Conservation (phyloP, 2,329 filamentous ascomycete species). For the Aspergillus pseudoviridinutans region DNA sequence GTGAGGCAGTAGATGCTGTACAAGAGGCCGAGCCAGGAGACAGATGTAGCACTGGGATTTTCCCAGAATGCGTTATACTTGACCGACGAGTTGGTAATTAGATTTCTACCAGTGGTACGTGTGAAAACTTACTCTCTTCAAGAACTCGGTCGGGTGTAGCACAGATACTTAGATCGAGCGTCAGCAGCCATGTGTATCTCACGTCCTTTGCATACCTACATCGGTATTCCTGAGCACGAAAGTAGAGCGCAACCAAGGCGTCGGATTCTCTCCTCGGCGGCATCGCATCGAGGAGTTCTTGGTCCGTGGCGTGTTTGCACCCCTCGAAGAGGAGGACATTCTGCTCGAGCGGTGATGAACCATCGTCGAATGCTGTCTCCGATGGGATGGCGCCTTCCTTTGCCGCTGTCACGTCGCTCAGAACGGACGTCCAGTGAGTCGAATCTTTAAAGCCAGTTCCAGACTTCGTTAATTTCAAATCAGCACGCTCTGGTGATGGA, state of each 20-base stretch:
- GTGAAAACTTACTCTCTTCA: not conserved
- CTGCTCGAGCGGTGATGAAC: not conserved
- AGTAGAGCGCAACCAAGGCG: not conserved
- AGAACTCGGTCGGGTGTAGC: not conserved
- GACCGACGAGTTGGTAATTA: not conserved
- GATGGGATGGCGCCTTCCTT: not conserved
- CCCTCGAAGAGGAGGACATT: conserved; percentile 2
- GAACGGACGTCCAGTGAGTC: conserved; percentile 1
- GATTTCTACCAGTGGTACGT: not conserved
- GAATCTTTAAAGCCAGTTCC: conserved; percentile 1
- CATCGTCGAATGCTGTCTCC: not conserved
- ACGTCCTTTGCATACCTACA: not conserved
- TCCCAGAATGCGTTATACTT: conserved; percentile 4
- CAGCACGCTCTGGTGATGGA: not conserved
- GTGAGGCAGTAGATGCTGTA: conserved; percentile 5
- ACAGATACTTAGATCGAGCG: not conserved
- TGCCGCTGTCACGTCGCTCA: not conserved
- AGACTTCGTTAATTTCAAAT: conserved; percentile 1
- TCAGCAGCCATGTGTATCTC: not conserved
- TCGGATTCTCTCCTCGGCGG: not conserved
- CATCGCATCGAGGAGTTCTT: not conserved
- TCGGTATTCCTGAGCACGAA: conserved; percentile 2
- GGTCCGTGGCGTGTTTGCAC: not conserved
- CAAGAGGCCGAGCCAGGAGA: conserved; percentile 2
- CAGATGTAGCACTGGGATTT: not conserved